Base-by-base conservation (phyloP, 495 filamentous ascomycete species). In the Talaromyces liani region DNA sequence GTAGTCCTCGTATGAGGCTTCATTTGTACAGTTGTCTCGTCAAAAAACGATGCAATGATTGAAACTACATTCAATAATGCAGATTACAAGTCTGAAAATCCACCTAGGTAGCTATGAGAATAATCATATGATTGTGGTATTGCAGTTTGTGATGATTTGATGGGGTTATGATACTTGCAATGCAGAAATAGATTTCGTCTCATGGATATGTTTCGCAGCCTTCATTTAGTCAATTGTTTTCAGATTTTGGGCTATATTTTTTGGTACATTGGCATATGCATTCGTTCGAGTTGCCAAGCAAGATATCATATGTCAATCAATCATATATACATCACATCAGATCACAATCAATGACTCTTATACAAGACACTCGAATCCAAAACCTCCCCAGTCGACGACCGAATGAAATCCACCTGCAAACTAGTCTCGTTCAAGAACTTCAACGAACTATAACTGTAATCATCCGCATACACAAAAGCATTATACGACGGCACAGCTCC, bases 381-480 rank as follows among this genome's bases (percentile, higher is more conserved):
- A 1, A 84, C 60, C 49, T 75, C 75, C 0, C 83, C 83, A 7
- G 77, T 83, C 0, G 73, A 68, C 0, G 82, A 85, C 8, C 66
- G 67, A 31, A 85, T 76, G 63, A 80, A 80, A 14, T 78, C 69
- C 34, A 80, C 69, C 64, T 72, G 69, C 65, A 80, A 61, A 25
- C 72, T 53, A 8, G 71, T 65, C 63, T 65, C 64, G 63, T 79
- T 68, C 60, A 75, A 59, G 9, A 81, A 68, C 20, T 69, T 67
- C 7, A 80, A 29, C 0, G 69, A 72, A 6, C 65, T 65, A 64
- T 85, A 87, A 68, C 80, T 82, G 58, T 82, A 85, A 64, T 82
- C 82, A 60, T 82, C 78, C 0, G 74, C 82, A 62, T 86, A 85
- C 9, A 76, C 81, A 63, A 85, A 86, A n/a, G 69, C 72, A 49